phyloP scores from a whole-genome alignment of 495 filamentous ascomycete genomes.

The Penicillium pulvis region DNA sequence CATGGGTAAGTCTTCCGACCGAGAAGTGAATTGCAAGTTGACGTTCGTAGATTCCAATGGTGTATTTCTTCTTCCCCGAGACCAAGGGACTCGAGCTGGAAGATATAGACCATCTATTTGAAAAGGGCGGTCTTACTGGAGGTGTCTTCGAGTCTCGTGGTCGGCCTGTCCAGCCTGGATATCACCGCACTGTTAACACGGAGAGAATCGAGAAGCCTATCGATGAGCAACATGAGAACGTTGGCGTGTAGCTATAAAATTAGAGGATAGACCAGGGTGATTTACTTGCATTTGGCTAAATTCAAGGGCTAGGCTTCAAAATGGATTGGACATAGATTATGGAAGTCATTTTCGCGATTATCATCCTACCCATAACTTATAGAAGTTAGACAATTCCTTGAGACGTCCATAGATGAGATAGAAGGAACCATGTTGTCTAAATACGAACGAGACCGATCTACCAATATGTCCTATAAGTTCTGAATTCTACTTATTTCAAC shows the following conservation, averaged over 20 bases:
- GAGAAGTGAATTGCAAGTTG: neutral
- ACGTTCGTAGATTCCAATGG: constrained; percentile 58
- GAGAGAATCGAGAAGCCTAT: constrained; percentile 20
- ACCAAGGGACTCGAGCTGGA: constrained; percentile 69
- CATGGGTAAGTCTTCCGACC: constrained; percentile 20
- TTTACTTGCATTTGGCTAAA: neutral
- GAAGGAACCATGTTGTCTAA: too few relatives aligned
- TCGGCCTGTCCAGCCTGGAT: constrained; percentile 17
- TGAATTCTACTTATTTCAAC: neutral
- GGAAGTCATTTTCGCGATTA: too few relatives aligned
- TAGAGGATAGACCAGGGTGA: neutral
- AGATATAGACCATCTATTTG: constrained; percentile 68
- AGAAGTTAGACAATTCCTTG: too few relatives aligned
- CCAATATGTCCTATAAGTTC: too few relatives aligned
- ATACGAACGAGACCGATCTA: too few relatives aligned
- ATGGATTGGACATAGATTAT: neutral
- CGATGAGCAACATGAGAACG: neutral
- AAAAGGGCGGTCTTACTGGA: constrained; percentile 36
- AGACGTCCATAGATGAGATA: too few relatives aligned
- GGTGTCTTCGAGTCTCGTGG: constrained; percentile 38
- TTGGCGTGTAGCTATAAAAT: neutral
- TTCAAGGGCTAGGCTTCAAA: neutral
- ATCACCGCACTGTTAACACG: constrained; percentile 21
- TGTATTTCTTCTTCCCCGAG: constrained; percentile 69
- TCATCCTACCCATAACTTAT: too few relatives aligned